A percentile compares a stretch with the other conserved stretches of the same genome.
phyloP scores from a whole-genome alignment of 1,284 basidiomycete genomes.

The Puccinia horiana region DNA sequence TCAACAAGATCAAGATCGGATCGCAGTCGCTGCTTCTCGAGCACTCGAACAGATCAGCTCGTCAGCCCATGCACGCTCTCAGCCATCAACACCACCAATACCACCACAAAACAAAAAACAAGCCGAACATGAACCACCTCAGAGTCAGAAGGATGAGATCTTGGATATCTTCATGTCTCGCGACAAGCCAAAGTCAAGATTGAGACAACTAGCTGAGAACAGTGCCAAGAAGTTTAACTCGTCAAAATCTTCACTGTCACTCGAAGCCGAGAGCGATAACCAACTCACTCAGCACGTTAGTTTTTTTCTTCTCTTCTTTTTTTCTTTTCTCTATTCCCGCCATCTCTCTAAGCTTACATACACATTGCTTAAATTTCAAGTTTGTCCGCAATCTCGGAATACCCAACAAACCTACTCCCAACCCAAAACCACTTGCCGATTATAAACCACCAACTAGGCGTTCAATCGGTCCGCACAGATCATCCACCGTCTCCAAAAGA shows the following conservation, averaged over 20 bases:
- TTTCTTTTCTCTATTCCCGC: not conserved
- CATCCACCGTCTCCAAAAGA: constrained; percentile 8
- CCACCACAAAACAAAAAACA: not conserved
- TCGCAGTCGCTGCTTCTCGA: constrained; percentile 25
- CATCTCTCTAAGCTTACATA: too few relatives aligned
- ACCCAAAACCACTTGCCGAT: not conserved
- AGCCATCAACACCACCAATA: not conserved
- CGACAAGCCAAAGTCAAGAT: constrained; percentile 35
- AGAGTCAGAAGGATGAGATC: constrained; percentile 7
- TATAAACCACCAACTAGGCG: constrained; percentile 9
- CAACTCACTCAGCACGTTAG: not conserved
- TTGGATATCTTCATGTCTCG: constrained; percentile 33
- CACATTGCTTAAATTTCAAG: too few relatives aligned
- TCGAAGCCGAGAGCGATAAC: not conserved
- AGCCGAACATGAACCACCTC: not conserved
- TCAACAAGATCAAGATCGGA: not conserved
- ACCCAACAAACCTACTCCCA: constrained; percentile 26
- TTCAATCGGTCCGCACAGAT: constrained; percentile 16
- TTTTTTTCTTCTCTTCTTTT: not conserved
- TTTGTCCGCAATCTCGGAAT: constrained; percentile 29
- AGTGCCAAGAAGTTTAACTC: constrained; percentile 21
- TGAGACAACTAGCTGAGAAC: constrained; percentile 43
- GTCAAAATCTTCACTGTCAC: not conserved
- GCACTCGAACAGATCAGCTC: constrained; percentile 28
- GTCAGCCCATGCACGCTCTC: constrained; percentile 28